Conservation (phyloP, 2,329 filamentous ascomycete genomes). For the Talaromyces sp. region DNA sequence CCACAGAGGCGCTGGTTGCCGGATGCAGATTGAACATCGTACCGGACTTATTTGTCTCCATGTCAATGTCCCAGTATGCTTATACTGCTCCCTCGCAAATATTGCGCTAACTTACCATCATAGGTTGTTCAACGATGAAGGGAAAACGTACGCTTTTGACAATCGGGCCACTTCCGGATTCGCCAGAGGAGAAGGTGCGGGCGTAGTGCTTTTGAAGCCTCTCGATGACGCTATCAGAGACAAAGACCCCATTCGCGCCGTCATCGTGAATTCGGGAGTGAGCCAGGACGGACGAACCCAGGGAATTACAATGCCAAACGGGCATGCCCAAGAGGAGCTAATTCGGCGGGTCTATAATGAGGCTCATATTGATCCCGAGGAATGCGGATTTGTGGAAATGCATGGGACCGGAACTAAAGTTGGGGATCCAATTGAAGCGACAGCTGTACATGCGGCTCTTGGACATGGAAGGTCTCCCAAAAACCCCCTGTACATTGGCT, state of each 20-base stretch:
- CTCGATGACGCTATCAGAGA: constrained; percentile 46
- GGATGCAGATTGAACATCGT: constrained; percentile 18
- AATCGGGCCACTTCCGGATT: constrained; percentile 47
- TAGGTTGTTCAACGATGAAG: constrained; percentile 25
- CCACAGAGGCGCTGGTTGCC: constrained; percentile 21
- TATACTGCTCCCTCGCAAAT: background rate
- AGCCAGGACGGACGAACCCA: constrained; percentile 44
- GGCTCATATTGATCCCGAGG: constrained; percentile 10
- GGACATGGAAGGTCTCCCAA: constrained; percentile 5
- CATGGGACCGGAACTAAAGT: constrained; percentile 31
- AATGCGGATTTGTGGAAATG: constrained; percentile 22
- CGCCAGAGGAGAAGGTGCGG: constrained; percentile 47
- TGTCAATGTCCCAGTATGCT: constrained; percentile 17
- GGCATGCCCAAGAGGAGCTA: constrained; percentile 38
- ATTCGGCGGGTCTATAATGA: constrained; percentile 12
- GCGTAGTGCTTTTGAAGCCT: constrained; percentile 44
- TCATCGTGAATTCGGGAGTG: constrained; percentile 28
- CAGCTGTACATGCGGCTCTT: constrained; percentile 28
- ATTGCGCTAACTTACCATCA: background rate
- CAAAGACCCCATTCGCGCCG: constrained; percentile 38
- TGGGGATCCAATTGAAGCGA: constrained; percentile 40
- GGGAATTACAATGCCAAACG: constrained; percentile 55
- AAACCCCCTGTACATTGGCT: constrained; percentile 23
- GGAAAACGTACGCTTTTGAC: constrained; percentile 36
- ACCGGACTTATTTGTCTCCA: constrained; percentile 17